Evolutionary conservation across 306 rosid genomes (phyloP).

Genomic region (Canavalia gladiata): DNA sequence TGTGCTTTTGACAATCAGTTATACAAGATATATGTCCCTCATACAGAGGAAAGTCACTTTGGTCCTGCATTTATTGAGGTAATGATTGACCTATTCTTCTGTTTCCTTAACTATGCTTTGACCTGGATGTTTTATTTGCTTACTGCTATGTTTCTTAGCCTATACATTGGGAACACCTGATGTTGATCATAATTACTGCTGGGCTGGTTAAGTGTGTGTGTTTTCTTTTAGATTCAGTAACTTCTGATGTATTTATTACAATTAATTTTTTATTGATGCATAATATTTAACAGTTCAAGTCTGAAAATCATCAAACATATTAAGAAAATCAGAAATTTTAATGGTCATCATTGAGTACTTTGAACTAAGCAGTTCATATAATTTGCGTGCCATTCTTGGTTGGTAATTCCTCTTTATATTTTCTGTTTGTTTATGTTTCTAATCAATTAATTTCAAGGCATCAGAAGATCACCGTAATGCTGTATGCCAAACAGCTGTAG

Average conservation of each 20-base stretch:
- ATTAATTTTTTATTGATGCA: background rate
- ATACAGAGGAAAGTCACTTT: constrained; percentile 64
- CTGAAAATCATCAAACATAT: constrained; percentile 31
- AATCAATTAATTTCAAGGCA: background rate
- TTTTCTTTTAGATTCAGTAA: constrained; percentile 28
- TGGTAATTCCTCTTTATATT: constrained; percentile 12
- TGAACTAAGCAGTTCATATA: constrained; percentile 18
- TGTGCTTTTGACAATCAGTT: constrained; percentile 69
- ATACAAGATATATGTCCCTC: constrained; percentile 79
- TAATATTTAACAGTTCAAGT: background rate
- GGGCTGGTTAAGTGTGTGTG: constrained; percentile 3
- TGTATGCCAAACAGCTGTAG: constrained; percentile 21
- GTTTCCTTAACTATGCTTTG: constrained; percentile 39
- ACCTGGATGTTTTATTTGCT: constrained; percentile 25
- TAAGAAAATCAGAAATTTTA: background rate
- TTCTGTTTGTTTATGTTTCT: constrained; percentile 9
- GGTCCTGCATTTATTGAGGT: constrained; percentile 99
- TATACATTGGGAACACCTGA: constrained; percentile 3
- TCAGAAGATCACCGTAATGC: constrained; percentile 4
- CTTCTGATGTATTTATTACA: background rate
- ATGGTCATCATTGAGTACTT: constrained; percentile 14
- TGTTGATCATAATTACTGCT: constrained; percentile 12
- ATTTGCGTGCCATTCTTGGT: background rate
- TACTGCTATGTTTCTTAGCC: constrained; percentile 29
- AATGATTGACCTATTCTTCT: constrained; percentile 31